phyloP scores from a whole-genome alignment of 1,284 basidiomycete genomes.

The Acaromyces ingoldii region DNA sequence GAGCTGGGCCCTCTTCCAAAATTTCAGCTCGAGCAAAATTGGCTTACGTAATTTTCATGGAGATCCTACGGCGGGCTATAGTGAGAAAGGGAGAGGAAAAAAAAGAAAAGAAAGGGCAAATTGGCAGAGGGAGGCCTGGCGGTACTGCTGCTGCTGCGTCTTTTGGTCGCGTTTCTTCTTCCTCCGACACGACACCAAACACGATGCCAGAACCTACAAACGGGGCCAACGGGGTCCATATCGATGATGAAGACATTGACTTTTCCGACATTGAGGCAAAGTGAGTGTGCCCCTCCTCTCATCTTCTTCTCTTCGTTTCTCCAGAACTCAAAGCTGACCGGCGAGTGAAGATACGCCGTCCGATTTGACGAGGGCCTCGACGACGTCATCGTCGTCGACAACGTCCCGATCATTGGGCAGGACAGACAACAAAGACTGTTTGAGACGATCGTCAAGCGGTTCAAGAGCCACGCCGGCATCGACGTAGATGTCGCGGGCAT shows the following conservation, averaged over 20 bases:
- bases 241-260: conserved; percentile 67
- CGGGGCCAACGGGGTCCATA: conserved; percentile 27
- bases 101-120: background rate
- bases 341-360: conserved; percentile 45
- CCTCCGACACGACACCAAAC: background rate
- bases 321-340: too few relatives aligned
- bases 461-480: conserved; percentile 50
- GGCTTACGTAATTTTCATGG: too few relatives aligned
- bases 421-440: conserved; percentile 52
- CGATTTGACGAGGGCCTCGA: conserved; percentile 52
- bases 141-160: background rate
- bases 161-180: background rate
- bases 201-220: conserved; percentile 19
- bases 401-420: conserved; percentile 51
- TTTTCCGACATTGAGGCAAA: conserved; percentile 90
- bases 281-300: conserved; percentile 55
- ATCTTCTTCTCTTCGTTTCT: background rate
- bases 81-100: too few relatives aligned
- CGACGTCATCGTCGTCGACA: conserved; percentile 53
- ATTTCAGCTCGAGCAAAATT: too few relatives aligned
- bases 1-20: too few relatives aligned
- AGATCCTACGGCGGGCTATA: too few relatives aligned
- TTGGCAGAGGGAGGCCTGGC: background rate
- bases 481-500: conserved; percentile 46
- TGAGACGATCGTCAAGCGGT: conserved; percentile 52